Base-by-base conservation (phyloP, 176 grass and related monocot species). In the Eragrostis curvula region DNA sequence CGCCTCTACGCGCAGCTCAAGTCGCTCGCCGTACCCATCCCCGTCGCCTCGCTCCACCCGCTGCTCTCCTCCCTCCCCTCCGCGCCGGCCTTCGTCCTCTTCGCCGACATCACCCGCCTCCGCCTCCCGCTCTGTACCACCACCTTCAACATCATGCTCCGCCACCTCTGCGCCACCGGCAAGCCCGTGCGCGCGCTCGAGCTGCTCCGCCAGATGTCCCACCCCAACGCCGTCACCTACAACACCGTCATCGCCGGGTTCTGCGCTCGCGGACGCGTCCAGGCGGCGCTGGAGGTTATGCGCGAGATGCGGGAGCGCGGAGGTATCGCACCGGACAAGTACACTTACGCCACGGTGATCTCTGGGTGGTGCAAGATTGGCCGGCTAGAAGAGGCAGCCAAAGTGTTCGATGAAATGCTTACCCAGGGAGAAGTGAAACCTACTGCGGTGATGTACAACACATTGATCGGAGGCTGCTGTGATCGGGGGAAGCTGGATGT, bases 111-210 rank as follows among this genome's bases (percentile, higher is more conserved):
- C 59, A 85, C 76, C 67, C 77, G 70, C 9, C 83, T 79, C 76
- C 71, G 82, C 62, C 62, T 89, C 30, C 57, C 71, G 7, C 83
- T 79, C 9, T 85, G 40, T 27, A 79, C 84, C 58, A 79, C 84
- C 13, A 89, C 87, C 12, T 89, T 85, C 66, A 89, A 89, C 66
- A 89, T 89, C 51, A 87, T 94, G 85, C 84, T 94, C 50, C 84
- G 85, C 17, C 85, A 87, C 85, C 86, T 94, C 45, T 94, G 88
- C 67, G 86, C 73, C 61, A 83, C 87, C 18, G 85, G 91, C 2
- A 90, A 90, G 72, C 71, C 78, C 40, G 66, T 43, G n/a, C 75
- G 84, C 51, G 91, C 88, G 32, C 71, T 73, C 58, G 59, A 79
- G 70, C 80, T 94, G 49, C 48, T 94, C 8, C 78, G 71, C 53